Evolutionary conservation across 139 green algal species (phyloP).

Genomic region (Chlorella sorokiniana): DNA sequence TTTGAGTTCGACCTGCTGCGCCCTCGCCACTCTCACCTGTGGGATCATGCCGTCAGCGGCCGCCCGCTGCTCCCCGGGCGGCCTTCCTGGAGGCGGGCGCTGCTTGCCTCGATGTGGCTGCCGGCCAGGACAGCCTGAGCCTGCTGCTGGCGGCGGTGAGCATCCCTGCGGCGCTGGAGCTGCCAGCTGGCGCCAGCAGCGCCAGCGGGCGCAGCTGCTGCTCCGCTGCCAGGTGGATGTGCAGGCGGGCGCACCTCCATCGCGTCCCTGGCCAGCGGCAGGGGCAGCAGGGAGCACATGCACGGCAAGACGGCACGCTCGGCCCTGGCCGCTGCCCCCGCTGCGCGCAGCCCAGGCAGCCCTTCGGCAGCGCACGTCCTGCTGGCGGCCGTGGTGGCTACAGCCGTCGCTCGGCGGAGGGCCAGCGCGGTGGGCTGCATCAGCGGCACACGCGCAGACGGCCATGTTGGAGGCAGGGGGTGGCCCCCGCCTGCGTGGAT

Average conservation of each 20-base stretch:
- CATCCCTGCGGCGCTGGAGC: conserved; percentile 32
- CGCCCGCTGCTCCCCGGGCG: conserved; percentile 41
- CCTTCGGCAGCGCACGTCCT: not conserved
- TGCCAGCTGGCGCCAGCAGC: not conserved
- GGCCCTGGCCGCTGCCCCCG: not conserved
- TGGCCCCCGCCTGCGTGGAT: conserved; percentile 42
- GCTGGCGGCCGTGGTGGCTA: not conserved
- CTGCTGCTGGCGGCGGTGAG: conserved; percentile 17
- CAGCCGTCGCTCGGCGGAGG: not conserved
- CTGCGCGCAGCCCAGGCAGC: not conserved
- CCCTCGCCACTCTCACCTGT: conserved; percentile 55
- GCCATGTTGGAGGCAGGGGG: conserved; percentile 24
- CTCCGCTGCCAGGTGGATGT: conserved; percentile 31
- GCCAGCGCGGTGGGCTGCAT: conserved; percentile 22
- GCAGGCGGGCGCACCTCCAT: not conserved
- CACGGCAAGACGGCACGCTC: not conserved
- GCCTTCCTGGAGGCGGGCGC: conserved; percentile 72
- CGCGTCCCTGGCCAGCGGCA: not conserved
- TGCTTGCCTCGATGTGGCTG: conserved; percentile 25
- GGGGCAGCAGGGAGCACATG: conserved; percentile 31
- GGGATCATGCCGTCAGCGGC: conserved; percentile 62
- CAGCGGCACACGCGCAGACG: not conserved
- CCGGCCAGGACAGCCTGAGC: not conserved
- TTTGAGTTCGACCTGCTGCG: conserved; percentile 46
- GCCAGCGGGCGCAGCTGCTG: conserved; percentile 14